Evolutionary conservation across 1,284 basidiomycete genomes (phyloP).

Genomic region (Entoloma clypeatum): DNA sequence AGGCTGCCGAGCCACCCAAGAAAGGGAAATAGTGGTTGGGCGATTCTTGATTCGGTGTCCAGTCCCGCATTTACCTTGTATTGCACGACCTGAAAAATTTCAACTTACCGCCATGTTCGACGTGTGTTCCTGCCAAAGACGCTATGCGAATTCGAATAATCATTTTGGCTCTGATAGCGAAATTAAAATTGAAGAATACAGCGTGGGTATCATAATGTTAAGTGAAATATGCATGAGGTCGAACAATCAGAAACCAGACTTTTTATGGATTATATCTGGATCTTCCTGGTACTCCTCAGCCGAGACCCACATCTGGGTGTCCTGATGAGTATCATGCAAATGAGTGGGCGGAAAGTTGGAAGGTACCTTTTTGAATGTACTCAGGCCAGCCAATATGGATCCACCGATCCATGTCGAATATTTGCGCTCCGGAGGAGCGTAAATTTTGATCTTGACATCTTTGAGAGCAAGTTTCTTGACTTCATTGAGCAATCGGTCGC

Average conservation of each 20-base stretch:
- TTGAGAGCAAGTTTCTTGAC: conserved; percentile 96
- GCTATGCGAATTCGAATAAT: background rate
- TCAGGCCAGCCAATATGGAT: conserved; percentile 91
- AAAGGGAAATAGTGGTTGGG: conserved; percentile 71
- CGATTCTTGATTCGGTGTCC: conserved; percentile 23
- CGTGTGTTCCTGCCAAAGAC: conserved; percentile 23
- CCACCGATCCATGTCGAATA: conserved; percentile 99
- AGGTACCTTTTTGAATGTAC: conserved; percentile 93
- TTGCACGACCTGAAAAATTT: conserved; percentile 27
- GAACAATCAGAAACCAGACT: conserved; percentile 62
- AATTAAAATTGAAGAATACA: conserved; percentile 17
- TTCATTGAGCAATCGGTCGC: conserved; percentile 92
- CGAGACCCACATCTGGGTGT: conserved; percentile 91
- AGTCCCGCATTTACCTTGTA: conserved; percentile 36
- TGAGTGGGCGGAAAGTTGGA: background rate
- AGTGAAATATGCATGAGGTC: conserved; percentile 8
- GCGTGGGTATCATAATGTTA: conserved; percentile 26
- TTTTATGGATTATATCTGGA: conserved; percentile 96
- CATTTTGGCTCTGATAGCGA: background rate
- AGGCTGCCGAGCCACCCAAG: conserved; percentile 86
- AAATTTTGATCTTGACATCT: conserved; percentile 99
- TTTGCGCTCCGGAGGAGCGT: conserved; percentile 98
- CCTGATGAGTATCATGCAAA: conserved; percentile 2
- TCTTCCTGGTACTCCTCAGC: conserved; percentile 99
- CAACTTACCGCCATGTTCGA: conserved; percentile 44